Percentiles rank a stretch among this genome's conserved stretches.
phyloP scores from a whole-genome alignment of 345 rosid species.

The Psidium guajava region DNA sequence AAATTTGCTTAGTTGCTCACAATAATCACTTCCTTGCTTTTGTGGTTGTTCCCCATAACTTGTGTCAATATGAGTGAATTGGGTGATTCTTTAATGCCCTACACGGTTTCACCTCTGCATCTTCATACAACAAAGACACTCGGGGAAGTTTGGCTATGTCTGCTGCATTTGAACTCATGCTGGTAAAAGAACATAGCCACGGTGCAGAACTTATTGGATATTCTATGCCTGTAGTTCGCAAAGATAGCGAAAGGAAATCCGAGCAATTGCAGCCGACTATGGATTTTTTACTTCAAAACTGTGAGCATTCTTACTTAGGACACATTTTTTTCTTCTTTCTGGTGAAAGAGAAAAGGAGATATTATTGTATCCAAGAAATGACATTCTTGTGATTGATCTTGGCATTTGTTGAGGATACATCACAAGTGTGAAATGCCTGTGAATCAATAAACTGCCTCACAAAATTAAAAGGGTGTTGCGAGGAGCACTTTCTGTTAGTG shows the following conservation, averaged over 20 bases:
- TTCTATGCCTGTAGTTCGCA: background rate
- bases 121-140: background rate
- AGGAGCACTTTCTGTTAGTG: background rate
- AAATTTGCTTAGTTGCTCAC: background rate
- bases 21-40: background rate
- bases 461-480: background rate
- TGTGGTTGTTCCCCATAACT: background rate
- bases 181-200: background rate
- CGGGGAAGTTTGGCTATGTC: background rate
- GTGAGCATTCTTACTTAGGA: background rate
- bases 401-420: background rate
- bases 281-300: background rate
- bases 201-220: too few relatives aligned
- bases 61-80: background rate
- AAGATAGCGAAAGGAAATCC: background rate
- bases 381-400: background rate
- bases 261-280: background rate
- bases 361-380: background rate
- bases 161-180: background rate
- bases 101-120: background rate
- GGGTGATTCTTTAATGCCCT: background rate
- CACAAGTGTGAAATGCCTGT: background rate
- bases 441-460: background rate
- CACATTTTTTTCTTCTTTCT: background rate
- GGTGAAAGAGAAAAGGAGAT: background rate